phyloP scores from a whole-genome alignment of 1,284 basidiomycete genomes.

The Cutaneotrichosporon cyanovorans region DNA sequence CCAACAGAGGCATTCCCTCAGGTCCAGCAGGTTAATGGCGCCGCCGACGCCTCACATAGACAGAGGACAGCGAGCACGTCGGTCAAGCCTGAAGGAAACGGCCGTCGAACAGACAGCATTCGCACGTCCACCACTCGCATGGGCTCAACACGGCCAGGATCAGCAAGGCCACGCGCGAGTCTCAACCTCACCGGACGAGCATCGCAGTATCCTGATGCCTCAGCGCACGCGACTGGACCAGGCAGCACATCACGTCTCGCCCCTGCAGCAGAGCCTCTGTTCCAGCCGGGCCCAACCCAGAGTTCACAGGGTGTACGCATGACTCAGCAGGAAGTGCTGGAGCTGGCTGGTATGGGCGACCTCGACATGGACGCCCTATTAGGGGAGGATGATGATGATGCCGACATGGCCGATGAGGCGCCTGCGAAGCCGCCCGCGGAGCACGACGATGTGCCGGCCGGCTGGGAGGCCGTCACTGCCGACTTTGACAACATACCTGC shows the following conservation, averaged over 20 bases:
- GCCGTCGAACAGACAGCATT: not conserved
- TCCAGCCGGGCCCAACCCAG: conserved; percentile 17
- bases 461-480: conserved; percentile 10
- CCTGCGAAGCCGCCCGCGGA: not conserved
- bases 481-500: conserved; percentile 7
- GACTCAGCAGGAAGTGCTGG: conserved; percentile 28
- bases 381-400: conserved; percentile 23
- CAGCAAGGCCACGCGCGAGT: conserved; percentile 10
- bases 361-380: conserved; percentile 22
- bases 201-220: not conserved
- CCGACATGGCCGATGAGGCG: not conserved
- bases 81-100: not conserved
- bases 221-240: no score
- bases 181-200: conserved; percentile 12
- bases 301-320: conserved; percentile 16
- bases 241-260: not conserved
- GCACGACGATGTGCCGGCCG: conserved; percentile 1
- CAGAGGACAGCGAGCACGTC: not conserved
- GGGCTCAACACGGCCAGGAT: not conserved
- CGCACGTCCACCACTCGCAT: not conserved
- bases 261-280: conserved; percentile 18
- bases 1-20: conserved; percentile 30
- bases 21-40: not conserved
- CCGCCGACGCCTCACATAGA: not conserved
- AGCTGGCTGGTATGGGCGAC: conserved; percentile 24